Base-by-base conservation (phyloP, 768 basidiomycete species). In the Rhodocollybia butyracea region DNA sequence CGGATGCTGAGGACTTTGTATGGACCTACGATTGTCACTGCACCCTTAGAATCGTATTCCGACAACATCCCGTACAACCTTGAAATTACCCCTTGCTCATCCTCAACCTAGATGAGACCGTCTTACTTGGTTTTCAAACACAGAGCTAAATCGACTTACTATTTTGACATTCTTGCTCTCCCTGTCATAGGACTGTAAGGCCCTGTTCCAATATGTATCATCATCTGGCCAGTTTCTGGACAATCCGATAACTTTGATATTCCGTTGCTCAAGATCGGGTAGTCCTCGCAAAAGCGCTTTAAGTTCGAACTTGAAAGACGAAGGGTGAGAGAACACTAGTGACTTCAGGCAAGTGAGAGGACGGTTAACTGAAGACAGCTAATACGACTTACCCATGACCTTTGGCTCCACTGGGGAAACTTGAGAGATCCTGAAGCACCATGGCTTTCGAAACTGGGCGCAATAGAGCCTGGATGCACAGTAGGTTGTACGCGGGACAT, bases 261-360 rank as follows among this genome's bases (percentile, higher is more conserved):
- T 21, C 15, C 53, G 29, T 43, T 46, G 24, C 8, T 54, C 43
- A 34, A 54, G 45, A n/a, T 54, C 53, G 10, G 53, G 43, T 13
- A 54, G 24, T 19, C 32, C n/a, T n/a, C 43, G 53, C 5, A 43
- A 27, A 17, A 54, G 8, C 27, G 32, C 53, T 10, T 39, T 34
- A 21, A 54, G 53, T 15, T 54, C 53, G 8, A 30, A 36, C 12
- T 11, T 19, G 15, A 54, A 38, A 31, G 53, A 42, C 6, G 41
- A 41, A 13, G 53, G 53, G 32, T 54, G 43, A 15, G 53, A 46
- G 43, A 54, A 54, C 13, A 54, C 32, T 40, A 54, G 45, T 3
- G 53, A 30, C 53, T 54, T 11, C 13, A 34, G 30, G 17, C 19
- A 24, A 32, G 8, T 7, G 26, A n/a, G 11, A 40, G 27, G 15